Base-by-base conservation (phyloP, 441 rosid species). In the Kokia cookei region DNA sequence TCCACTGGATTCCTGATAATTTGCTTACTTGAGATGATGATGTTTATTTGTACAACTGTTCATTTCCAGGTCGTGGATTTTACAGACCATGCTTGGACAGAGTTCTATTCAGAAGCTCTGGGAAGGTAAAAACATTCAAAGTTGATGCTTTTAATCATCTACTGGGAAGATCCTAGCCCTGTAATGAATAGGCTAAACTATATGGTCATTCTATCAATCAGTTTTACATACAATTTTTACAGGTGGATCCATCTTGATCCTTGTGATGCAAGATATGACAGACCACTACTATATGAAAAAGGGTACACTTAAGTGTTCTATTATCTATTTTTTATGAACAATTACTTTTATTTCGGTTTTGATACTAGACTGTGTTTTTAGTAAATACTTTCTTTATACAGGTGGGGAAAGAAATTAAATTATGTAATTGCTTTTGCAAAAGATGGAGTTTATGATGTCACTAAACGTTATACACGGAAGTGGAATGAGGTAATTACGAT, bases 211-310 rank as follows among this genome's bases (percentile, higher is more conserved):
- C 69, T 19, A 47, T 42, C 40, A 22, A 22, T 60, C 45, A 43
- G 60, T 71, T 65, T 13, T 58, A 11, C 54, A 65, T 54, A 48
- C 9, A 62, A 50, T 61, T 66, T 79, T 76, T 75, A 47, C 84
- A 93, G 99, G 86, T 96, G 99, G 99, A 82, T 96, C 88, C 99
- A 92, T 82, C 99, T 93, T 82, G 99, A 96, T 83, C 95, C 99
- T 72, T 87, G 97, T 77, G 99, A 96, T 65, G 90, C 83, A 80
- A 85, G 84, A 69, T 88, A 75, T 87, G 97, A 93, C 85, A 78
- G 77, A 77, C 99, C 98, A 69, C 82, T 91, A 77, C 69, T 93
- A 76, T 96, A 96, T 80, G 99, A 92, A 79, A 93, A 88, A 76
- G 98, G 99, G 99, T 92, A 85, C 62, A 63, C 37, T 19, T 55